Evolutionary conservation across 1,139 yeast species (phyloP).

Genomic region (Ogataea hybrid): DNA sequence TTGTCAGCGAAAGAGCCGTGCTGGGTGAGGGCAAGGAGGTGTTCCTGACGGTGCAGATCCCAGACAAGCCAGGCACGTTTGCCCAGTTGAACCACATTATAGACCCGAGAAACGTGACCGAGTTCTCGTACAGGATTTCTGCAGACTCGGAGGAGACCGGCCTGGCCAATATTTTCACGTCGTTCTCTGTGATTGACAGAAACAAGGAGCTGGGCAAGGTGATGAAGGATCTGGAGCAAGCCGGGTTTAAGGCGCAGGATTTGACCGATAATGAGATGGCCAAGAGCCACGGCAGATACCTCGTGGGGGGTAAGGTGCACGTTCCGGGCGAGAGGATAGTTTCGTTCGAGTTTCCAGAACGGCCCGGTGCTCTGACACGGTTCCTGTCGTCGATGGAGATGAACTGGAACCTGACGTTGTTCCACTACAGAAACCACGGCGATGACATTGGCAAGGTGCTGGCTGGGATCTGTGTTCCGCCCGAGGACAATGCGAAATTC

Average conservation of each 20-base stretch:
- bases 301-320: too few relatives aligned
- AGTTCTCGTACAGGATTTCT: constrained; percentile 75
- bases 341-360: constrained; percentile 93
- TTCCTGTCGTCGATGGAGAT: constrained; percentile 70
- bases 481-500: constrained; percentile 60
- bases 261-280: too few relatives aligned
- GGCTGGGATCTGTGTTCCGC: constrained; percentile 87
- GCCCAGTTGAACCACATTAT: constrained; percentile 68
- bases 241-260: too few relatives aligned
- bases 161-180: constrained; percentile 74
- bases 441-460: constrained; percentile 90
- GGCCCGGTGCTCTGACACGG: constrained; percentile 88
- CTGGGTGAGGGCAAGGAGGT: constrained; percentile 98
- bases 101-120: constrained; percentile 88
- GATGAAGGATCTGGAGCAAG: too few relatives aligned
- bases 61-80: constrained; percentile 91
- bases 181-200: too few relatives aligned
- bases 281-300: too few relatives aligned
- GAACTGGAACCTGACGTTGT: constrained; percentile 89
- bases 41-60: constrained; percentile 83
- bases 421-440: constrained; percentile 97
- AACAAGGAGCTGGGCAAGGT: too few relatives aligned
- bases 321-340: constrained; percentile 79
- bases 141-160: constrained; percentile 37
- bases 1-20: constrained; percentile 97